phyloP scores from a whole-genome alignment of 2,329 filamentous ascomycete genomes.

The Epichloe baconii region DNA sequence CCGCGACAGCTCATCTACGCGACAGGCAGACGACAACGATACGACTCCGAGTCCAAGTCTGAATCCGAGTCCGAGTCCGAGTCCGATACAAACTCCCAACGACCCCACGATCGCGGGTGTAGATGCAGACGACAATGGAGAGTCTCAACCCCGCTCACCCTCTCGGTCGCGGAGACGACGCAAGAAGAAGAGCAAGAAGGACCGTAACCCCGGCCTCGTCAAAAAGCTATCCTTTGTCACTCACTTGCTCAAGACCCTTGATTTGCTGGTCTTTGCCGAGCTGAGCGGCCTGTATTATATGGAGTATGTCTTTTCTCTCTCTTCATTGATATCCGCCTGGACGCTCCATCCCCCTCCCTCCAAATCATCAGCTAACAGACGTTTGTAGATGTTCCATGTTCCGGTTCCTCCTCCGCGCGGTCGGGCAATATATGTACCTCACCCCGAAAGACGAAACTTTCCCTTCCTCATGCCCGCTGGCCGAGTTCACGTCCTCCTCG shows the following conservation, averaged over 20 bases:
- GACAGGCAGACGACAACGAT: background rate
- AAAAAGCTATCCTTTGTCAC: constrained; percentile 50
- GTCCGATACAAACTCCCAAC: constrained; percentile 5
- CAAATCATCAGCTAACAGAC: background rate
- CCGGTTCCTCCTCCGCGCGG: constrained; percentile 44
- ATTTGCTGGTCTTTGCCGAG: constrained; percentile 51
- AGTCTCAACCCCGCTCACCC: constrained; percentile 10
- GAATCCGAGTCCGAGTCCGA: background rate
- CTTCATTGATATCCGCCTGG: background rate
- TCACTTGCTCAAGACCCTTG: constrained; percentile 46
- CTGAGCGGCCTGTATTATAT: constrained; percentile 56
- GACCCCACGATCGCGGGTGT: background rate
- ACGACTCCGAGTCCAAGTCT: background rate
- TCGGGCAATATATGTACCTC: constrained; percentile 50
- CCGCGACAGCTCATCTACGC: constrained; percentile 10
- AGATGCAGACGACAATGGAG: constrained; percentile 5
- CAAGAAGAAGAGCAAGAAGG: constrained; percentile 24
- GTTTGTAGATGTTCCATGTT: constrained; percentile 47
- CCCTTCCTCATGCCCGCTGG: constrained; percentile 40
- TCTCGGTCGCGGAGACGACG: constrained; percentile 20
- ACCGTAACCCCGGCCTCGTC: constrained; percentile 28
- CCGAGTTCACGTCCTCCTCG: constrained; percentile 42
- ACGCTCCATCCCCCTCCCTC: background rate
- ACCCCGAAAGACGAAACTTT: constrained; percentile 48
- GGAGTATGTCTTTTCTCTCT: constrained; percentile 38